phyloP scores from a whole-genome alignment of 345 rosid genomes.

The Alliaria petiolata region DNA sequence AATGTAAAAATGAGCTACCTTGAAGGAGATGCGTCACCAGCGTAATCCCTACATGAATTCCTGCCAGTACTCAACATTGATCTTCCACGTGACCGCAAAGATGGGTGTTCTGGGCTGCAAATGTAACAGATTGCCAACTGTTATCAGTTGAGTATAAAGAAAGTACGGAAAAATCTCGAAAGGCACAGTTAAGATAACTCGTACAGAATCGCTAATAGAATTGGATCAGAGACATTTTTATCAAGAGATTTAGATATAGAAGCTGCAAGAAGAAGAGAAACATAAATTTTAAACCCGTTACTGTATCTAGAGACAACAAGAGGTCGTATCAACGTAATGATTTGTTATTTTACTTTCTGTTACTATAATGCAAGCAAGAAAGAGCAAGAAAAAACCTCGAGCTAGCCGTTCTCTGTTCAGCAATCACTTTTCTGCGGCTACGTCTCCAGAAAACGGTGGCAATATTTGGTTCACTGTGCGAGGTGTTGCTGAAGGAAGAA shows the following conservation, averaged over 20 bases:
- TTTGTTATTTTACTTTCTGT: not conserved
- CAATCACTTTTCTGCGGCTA: conserved; percentile 88
- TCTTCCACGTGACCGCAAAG: conserved; percentile 64
- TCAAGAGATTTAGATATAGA: not conserved
- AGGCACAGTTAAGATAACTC: not conserved
- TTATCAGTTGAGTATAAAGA: conserved; percentile 2
- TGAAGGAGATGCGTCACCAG: conserved; percentile 66
- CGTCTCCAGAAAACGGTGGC: conserved; percentile 86
- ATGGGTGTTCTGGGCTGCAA: conserved; percentile 94
- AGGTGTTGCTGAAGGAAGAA: conserved; percentile 43
- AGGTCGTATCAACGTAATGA: not conserved
- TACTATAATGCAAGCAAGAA: conserved; percentile 14
- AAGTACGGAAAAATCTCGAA: not conserved
- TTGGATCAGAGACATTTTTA: not conserved
- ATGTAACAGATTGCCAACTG: conserved; percentile 25
- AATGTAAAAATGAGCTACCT: conserved; percentile 45
- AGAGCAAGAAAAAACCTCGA: conserved; percentile 62
- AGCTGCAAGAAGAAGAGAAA: not conserved
- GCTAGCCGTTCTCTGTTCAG: conserved; percentile 95
- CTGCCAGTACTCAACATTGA: conserved; percentile 85
- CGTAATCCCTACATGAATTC: conserved; percentile 54
- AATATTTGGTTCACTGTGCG: conserved; percentile 91
- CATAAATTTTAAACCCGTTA: not conserved
- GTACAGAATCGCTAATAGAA: not conserved
- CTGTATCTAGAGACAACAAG: not conserved